Evolutionary conservation across 176 grass and related monocot species (phyloP), one percentile per base, ranked within the genome.

Genomic region (Avena atlantica): DNA sequence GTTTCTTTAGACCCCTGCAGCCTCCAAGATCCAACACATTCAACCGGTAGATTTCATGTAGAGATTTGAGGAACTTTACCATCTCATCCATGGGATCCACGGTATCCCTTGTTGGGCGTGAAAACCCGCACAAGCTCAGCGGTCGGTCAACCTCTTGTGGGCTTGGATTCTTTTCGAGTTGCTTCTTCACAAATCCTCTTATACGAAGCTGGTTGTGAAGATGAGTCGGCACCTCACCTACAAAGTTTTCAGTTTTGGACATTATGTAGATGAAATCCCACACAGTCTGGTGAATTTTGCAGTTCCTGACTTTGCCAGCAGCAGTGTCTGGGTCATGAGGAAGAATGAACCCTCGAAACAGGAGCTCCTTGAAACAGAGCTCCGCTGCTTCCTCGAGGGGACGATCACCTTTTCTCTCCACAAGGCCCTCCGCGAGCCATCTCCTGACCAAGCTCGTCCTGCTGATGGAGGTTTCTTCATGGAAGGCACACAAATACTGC

Each of bases 21-120:
- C 73, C 83, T 36, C 60, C 83, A 7, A 85, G 73, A 42, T 85
- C 83, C 59, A 85, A 20, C 29, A 85, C 83, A 4, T 85, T 85
- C 4, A 85, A 19, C 29, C 44, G 59, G 11, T 84, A 70, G 0
- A 14, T 2, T 9, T 2, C 1, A 44, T 11, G 3, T 7, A 85
- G 42, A 5, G 7, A 1, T 1, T 15, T 40, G 11, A 76, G 71
- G 10, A 72, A 58, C 0, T 17, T 14, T 10, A 56, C 17, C 16
- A 82, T 31, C 0, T 20, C 6, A 2, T 23, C 27, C 25, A 70
- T 51, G 62, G 80, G 47, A 6, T 82, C 6, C 10, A 15, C 53
- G 0, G 67, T 6, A 70, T 42, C 16, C 17, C 4, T 8, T 2
- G 34, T 36, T 15, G 2, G 0, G 1, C 16, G 16, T 1, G 4